Percentiles rank a stretch among this genome's conserved stretches.
phyloP scores from a whole-genome alignment of 2,329 filamentous ascomycete genomes.

The Sarocladium kiliense region DNA sequence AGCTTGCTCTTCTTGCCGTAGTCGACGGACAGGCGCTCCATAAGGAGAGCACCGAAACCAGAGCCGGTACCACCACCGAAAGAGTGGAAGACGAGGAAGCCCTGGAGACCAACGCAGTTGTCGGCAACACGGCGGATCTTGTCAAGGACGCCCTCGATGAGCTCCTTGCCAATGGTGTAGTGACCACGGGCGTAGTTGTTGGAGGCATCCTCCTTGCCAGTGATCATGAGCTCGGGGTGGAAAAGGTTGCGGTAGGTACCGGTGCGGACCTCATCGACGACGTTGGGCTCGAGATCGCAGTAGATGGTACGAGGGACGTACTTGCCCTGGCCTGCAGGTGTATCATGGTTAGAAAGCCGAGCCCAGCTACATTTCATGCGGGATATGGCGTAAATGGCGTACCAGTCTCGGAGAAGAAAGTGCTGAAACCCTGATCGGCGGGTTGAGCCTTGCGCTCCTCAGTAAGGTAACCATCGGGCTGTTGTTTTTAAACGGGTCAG shows the following conservation, averaged over 20 bases:
- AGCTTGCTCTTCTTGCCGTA: constrained; percentile 99
- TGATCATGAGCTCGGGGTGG: constrained; percentile 99
- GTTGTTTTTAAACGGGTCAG: constrained; percentile 13
- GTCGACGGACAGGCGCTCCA: constrained; percentile 98
- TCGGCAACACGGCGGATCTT: constrained; percentile 97
- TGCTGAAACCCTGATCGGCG: constrained; percentile 97
- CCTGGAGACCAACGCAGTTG: constrained; percentile 96
- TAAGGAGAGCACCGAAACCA: constrained; percentile 94
- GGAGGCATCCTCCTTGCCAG: constrained; percentile 98
- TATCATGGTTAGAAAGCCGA: constrained; percentile 17
- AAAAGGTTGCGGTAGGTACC: constrained; percentile 94
- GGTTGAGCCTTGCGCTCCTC: constrained; percentile 94
- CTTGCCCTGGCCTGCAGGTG: constrained; percentile 79
- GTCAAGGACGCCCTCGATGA: constrained; percentile 96
- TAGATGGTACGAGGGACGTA: constrained; percentile 99
- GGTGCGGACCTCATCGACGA: constrained; percentile 98
- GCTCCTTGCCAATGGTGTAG: constrained; percentile 99
- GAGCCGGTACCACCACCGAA: constrained; percentile 99
- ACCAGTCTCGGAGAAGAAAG: constrained; percentile 99
- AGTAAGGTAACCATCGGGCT: constrained; percentile 98
- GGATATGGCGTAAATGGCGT: constrained; percentile 23
- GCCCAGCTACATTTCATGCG: background rate
- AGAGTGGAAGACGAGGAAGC: constrained; percentile 99
- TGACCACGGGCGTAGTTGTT: constrained; percentile 99
- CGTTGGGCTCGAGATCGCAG: constrained; percentile 99